A percentile compares a stretch with the other conserved stretches of the same genome.
Conservation (phyloP, 805 yeast species). For the Debaryomyces tyrocola region DNA sequence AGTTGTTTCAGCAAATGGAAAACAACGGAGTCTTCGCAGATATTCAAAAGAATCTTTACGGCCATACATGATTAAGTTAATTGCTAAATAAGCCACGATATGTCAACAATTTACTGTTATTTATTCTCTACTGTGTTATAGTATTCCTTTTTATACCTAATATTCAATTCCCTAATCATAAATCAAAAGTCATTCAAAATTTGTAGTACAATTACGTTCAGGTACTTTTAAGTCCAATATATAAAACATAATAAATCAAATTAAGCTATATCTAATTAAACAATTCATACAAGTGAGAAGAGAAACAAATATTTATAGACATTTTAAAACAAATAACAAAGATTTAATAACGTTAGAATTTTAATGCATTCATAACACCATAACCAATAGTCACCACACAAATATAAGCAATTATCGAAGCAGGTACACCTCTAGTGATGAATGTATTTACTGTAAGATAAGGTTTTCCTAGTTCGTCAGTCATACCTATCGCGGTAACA, state of each 20-base stretch:
- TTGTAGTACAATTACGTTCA: not conserved
- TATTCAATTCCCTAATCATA: not conserved
- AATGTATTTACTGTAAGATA: conserved; percentile 42
- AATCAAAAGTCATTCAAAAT: not conserved
- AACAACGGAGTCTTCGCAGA: conserved; percentile 28
- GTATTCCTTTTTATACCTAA: not conserved
- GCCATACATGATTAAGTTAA: conserved; percentile 10
- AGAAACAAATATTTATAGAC: not conserved
- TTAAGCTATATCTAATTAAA: too few relatives aligned
- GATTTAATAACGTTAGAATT: conserved; percentile 13
- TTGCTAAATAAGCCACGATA: not conserved
- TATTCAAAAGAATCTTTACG: conserved; percentile 31
- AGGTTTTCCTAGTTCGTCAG: conserved; percentile 41
- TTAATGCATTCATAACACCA: conserved; percentile 36
- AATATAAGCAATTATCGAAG: conserved; percentile 36
- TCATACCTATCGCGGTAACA: conserved; percentile 44
- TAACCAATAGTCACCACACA: conserved; percentile 39
- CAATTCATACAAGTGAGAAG: too few relatives aligned
- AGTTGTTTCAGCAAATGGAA: conserved; percentile 29
- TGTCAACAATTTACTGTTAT: not conserved
- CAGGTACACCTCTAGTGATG: conserved; percentile 44
- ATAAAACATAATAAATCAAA: not conserved
- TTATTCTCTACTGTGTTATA: not conserved
- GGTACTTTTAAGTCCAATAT: not conserved
- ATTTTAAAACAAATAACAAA: not conserved